Percentiles rank a stretch among this genome's conserved stretches.
phyloP scores from a whole-genome alignment of 1,139 yeast genomes.

The Lizanozyma gosingica region DNA sequence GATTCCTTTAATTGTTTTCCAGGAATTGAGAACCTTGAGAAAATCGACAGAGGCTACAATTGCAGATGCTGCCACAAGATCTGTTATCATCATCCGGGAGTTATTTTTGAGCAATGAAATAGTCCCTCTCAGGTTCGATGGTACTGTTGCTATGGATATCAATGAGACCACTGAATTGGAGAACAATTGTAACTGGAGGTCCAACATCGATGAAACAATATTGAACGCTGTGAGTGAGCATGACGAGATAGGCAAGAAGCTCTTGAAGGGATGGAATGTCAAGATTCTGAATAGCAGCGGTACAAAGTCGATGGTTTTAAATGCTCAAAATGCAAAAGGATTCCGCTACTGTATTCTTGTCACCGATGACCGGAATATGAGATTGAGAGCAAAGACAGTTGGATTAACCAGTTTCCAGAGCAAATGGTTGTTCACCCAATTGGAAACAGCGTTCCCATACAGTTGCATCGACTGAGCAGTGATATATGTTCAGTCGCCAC shows the following conservation, averaged over 20 bases:
- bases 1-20: conserved; percentile 70
- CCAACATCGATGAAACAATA: conserved; percentile 52
- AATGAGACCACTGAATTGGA: conserved; percentile 52
- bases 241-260: conserved; percentile 34
- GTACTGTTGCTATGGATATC: conserved; percentile 45
- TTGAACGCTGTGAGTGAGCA: conserved; percentile 41
- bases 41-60: conserved; percentile 68
- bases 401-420: conserved; percentile 52
- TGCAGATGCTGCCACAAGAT: conserved; percentile 74
- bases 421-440: conserved; percentile 49
- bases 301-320: conserved; percentile 12
- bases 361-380: conserved; percentile 68
- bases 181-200: conserved; percentile 58
- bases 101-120: conserved; percentile 48
- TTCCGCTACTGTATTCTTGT: conserved; percentile 54
- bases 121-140: conserved; percentile 45
- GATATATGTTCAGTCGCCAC: too few relatives aligned
- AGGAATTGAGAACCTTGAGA: conserved; percentile 65
- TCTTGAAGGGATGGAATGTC: conserved; percentile 28
- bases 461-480: conserved; percentile 34
- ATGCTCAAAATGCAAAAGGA: conserved; percentile 24
- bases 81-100: conserved; percentile 66
- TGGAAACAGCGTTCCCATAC: conserved; percentile 32
- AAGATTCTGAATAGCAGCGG: conserved; percentile 3
- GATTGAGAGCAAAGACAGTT: conserved; percentile 53